These are phyloP conservation scores for Phytophthora ramorum DNA, from an alignment of 352 stramenopile genomes.

Conservation along the genomic window DNA sequence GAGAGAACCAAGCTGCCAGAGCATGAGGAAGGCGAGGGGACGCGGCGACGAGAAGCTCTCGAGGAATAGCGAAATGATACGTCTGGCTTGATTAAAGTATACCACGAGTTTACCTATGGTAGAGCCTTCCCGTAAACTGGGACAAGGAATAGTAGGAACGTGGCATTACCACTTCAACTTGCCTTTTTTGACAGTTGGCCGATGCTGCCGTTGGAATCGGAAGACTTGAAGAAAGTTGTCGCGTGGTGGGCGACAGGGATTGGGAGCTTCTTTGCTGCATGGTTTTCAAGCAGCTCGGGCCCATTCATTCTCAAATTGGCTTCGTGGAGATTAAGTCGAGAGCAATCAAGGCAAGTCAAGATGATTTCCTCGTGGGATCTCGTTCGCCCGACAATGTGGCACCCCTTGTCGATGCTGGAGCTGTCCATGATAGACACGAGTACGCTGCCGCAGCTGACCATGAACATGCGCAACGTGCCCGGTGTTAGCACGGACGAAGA, in stretches of 20 bases:
- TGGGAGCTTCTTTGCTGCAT: not conserved
- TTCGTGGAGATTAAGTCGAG: constrained; percentile 25
- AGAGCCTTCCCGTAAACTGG: constrained; percentile 1
- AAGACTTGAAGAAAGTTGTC: constrained; percentile 1
- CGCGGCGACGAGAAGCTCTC: constrained; percentile 8
- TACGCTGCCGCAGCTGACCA: constrained; percentile 50
- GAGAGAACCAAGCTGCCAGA: constrained; percentile 30
- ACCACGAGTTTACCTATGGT: not conserved
- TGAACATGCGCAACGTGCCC: constrained; percentile 46
- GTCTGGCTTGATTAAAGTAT: constrained; percentile 19
- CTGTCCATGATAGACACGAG: constrained; percentile 84
- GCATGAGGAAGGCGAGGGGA: constrained; percentile 11
- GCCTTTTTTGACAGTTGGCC: not conserved
- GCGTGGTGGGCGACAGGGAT: constrained; percentile 11
- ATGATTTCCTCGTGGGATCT: constrained; percentile 85
- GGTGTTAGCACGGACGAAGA: constrained; percentile 64
- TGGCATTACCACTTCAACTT: constrained; percentile 20
- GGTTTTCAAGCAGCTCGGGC: not conserved
- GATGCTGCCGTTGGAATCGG: constrained; percentile 14
- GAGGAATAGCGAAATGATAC: constrained; percentile 6
- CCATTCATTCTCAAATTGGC: constrained; percentile 42
- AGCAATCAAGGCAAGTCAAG: not conserved
- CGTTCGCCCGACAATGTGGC: constrained; percentile 78
- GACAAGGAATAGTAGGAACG: constrained; percentile 3
- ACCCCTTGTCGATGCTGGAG: constrained; percentile 83